phyloP scores from a whole-genome alignment of 78 protist species.

The Isochrysis galbana region DNA sequence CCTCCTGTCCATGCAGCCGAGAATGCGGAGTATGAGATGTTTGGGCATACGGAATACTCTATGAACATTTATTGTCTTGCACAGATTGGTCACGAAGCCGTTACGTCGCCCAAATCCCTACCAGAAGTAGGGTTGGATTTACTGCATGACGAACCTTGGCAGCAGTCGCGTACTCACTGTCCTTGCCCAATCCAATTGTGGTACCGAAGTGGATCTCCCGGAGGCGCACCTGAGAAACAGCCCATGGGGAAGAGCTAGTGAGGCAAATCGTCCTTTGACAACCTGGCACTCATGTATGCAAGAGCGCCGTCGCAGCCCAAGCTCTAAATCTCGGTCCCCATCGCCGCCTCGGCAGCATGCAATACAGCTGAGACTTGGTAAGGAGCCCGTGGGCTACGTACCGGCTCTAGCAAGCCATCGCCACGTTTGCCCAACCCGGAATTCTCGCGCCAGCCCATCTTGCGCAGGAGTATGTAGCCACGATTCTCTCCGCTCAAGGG shows the following conservation, averaged over 20 bases:
- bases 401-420: too few relatives aligned
- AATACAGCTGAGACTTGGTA: neutral
- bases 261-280: too few relatives aligned
- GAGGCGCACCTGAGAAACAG: neutral
- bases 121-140: neutral
- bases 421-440: too few relatives aligned
- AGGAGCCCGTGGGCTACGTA: neutral
- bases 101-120: too few relatives aligned
- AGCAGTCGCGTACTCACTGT: neutral
- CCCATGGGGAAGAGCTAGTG: too few relatives aligned
- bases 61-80: neutral
- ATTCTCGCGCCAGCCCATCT: constrained; percentile 46
- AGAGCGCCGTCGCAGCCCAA: too few relatives aligned
- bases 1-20: neutral
- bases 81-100: too few relatives aligned
- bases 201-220: neutral
- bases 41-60: neutral
- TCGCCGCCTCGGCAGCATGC: neutral
- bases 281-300: too few relatives aligned
- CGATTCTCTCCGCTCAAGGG: neutral
- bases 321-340: neutral
- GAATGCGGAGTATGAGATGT: neutral
- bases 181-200: neutral
- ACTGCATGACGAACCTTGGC: neutral
- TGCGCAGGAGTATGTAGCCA: constrained; percentile 31